A percentile compares a stretch with the other conserved stretches of the same genome.
These are phyloP conservation scores for Phalaenopsis equestris DNA, from an alignment of 106 monocot species.

Conservation along the genomic window DNA sequence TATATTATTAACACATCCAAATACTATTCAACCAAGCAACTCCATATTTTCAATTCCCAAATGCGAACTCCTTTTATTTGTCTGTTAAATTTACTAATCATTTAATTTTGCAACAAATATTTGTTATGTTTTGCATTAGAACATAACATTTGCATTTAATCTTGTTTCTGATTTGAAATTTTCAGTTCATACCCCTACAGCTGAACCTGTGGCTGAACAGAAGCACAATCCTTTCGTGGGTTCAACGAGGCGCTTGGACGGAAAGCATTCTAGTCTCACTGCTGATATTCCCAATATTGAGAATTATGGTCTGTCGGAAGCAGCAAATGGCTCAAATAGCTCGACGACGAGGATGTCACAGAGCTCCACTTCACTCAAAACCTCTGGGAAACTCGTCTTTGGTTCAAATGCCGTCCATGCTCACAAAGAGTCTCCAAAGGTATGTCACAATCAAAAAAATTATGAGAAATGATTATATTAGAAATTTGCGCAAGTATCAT, in stretches of 20 bases:
- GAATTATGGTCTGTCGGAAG: constrained; percentile 20
- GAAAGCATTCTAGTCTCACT: constrained; percentile 39
- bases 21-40: too few relatives aligned
- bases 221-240: constrained; percentile 81
- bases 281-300: constrained; percentile 17
- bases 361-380: constrained; percentile 26
- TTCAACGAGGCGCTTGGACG: constrained; percentile 70
- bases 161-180: neutral
- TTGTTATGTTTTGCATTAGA: neutral
- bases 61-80: too few relatives aligned
- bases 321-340: constrained; percentile 22
- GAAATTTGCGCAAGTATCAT: too few relatives aligned
- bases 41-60: too few relatives aligned
- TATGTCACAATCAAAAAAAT: neutral
- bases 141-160: neutral
- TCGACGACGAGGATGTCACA: constrained; percentile 24
- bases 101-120: neutral
- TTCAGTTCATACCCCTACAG: constrained; percentile 26
- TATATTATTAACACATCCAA: too few relatives aligned
- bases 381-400: constrained; percentile 76
- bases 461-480: too few relatives aligned
- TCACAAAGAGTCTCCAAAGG: constrained; percentile 42
- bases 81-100: neutral
- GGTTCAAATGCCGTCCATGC: constrained; percentile 38
- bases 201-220: constrained; percentile 30